These are phyloP conservation scores for Chaetomidium leptoderma DNA, from an alignment of 495 filamentous ascomycete species.

Conservation along the genomic window DNA sequence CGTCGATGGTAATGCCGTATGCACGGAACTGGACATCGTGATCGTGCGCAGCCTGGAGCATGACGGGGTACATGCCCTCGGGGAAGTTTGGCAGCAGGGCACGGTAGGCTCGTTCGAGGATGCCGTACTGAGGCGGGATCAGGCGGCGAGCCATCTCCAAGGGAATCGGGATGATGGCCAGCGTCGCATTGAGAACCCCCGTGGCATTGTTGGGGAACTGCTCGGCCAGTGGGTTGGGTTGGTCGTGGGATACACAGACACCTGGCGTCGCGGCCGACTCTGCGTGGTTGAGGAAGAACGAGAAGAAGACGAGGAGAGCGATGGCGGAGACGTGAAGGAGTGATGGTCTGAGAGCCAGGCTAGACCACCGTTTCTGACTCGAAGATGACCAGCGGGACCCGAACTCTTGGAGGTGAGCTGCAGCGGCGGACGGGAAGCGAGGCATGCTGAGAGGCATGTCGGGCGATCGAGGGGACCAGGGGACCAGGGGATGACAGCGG, in stretches of 20 bases:
- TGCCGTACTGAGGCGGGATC: conserved; percentile 37
- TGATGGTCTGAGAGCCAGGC: conserved; percentile 26
- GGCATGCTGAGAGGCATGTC: conserved; percentile 31
- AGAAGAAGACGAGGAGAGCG: conserved; percentile 24
- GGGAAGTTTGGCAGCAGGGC: conserved; percentile 38
- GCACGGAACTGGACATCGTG: conserved; percentile 39
- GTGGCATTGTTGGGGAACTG: conserved; percentile 38
- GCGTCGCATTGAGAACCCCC: conserved; percentile 41
- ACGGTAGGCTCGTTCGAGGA: conserved; percentile 39
- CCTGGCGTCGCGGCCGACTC: conserved; percentile 22
- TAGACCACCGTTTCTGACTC: conserved; percentile 19
- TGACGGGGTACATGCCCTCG: conserved; percentile 42
- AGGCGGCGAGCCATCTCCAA: conserved; percentile 32
- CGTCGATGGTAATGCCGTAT: conserved; percentile 34
- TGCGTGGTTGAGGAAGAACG: conserved; percentile 25
- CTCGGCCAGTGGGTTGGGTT: conserved; percentile 34
- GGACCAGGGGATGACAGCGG: conserved; percentile 10
- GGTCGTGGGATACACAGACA: conserved; percentile 36
- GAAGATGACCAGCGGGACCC: conserved; percentile 21
- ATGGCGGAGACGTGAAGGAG: conserved; percentile 26
- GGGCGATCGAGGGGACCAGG: conserved; percentile 6
- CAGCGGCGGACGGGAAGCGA: conserved; percentile 23
- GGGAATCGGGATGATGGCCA: conserved; percentile 40
- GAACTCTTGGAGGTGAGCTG: conserved; percentile 19
- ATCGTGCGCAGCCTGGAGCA: conserved; percentile 43